These are phyloP conservation scores for Mycena chlorophos DNA, from an alignment of 768 basidiomycete species.

Conservation along the genomic window DNA sequence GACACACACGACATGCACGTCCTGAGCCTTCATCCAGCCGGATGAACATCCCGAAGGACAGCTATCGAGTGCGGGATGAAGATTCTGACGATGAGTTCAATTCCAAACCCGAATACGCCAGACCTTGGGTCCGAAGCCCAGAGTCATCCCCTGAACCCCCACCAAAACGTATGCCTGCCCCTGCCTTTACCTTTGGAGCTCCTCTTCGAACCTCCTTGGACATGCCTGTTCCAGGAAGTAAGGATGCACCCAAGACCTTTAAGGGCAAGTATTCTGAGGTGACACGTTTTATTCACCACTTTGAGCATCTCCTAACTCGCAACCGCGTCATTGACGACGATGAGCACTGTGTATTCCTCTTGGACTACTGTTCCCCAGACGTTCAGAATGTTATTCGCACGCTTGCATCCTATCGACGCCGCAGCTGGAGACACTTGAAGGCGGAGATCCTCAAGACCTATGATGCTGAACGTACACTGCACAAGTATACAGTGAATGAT, in stretches of 20 bases:
- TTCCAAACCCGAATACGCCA: background rate
- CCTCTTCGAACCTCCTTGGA: too few relatives aligned
- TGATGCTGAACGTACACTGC: slow-evolving; percentile 9
- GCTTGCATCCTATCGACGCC: too few relatives aligned
- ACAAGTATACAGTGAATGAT: too few relatives aligned
- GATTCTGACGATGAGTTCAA: too few relatives aligned
- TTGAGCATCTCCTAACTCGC: background rate
- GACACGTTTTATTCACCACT: slow-evolving; percentile 6
- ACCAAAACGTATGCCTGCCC: background rate
- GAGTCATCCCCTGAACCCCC: background rate
- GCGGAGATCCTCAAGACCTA: slow-evolving; percentile 6
- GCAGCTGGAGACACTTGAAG: background rate
- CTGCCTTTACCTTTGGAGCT: background rate
- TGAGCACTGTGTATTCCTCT: slow-evolving; percentile 12
- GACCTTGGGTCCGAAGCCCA: background rate
- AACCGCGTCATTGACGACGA: background rate
- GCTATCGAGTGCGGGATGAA: too few relatives aligned
- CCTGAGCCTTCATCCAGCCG: too few relatives aligned
- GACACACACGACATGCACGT: too few relatives aligned
- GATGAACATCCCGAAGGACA: too few relatives aligned
- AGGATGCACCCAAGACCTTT: too few relatives aligned
- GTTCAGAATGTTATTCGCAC: slow-evolving; percentile 4
- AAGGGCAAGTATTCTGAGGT: too few relatives aligned
- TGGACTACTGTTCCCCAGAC: slow-evolving; percentile 10
- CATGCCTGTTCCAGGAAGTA: too few relatives aligned